phyloP scores from a whole-genome alignment of 1,284 basidiomycete species.

The Irpex lacteus region DNA sequence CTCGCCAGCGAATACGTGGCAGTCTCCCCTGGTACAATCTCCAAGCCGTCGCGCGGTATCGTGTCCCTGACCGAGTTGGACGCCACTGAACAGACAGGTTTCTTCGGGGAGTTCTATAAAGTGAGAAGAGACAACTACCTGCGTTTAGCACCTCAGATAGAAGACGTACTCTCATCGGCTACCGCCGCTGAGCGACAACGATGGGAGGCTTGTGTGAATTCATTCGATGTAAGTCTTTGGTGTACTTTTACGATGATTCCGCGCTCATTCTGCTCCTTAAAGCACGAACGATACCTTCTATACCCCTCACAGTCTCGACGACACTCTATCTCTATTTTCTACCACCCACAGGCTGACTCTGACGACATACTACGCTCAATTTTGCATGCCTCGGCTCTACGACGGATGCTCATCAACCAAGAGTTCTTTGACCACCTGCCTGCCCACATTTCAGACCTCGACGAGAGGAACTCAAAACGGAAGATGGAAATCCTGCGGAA shows the following conservation, averaged over 20 bases:
- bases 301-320: conserved; percentile 20
- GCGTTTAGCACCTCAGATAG: conserved; percentile 23
- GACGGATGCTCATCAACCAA: conserved; percentile 13
- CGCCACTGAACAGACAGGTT: conserved; percentile 18
- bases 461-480: neutral
- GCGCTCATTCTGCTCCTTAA: neutral
- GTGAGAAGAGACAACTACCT: conserved; percentile 22
- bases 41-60: conserved; percentile 7
- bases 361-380: conserved; percentile 29
- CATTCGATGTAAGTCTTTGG: conserved; percentile 23
- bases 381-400: conserved; percentile 26
- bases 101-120: conserved; percentile 32
- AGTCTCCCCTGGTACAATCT: conserved; percentile 1
- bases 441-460: neutral
- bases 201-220: conserved; percentile 25
- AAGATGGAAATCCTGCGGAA: neutral
- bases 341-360: conserved; percentile 23
- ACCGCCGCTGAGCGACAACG: conserved; percentile 16
- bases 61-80: conserved; percentile 23
- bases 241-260: neutral
- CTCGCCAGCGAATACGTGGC: conserved; percentile 24
- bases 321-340: conserved; percentile 22
- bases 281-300: conserved; percentile 29
- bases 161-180: conserved; percentile 20
- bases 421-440: neutral